These are phyloP conservation scores for Yamadazyma spencermartinsiae DNA, from an alignment of 1,139 yeast species.

Conservation along the genomic window DNA sequence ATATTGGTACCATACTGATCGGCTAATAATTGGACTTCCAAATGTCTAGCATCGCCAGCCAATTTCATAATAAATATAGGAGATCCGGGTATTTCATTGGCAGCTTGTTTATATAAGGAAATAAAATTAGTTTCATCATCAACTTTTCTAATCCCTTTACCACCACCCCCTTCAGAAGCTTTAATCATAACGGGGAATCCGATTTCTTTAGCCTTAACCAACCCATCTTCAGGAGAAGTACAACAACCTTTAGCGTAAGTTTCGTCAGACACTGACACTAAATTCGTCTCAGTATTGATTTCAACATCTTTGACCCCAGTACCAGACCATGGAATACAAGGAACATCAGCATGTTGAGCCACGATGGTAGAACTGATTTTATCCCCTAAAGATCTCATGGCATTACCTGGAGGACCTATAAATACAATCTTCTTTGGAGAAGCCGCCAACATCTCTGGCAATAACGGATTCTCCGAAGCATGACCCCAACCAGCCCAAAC, in stretches of 20 bases:
- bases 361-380: slow-evolving; percentile 96
- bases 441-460: slow-evolving; percentile 91
- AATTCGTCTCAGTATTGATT: slow-evolving; percentile 64
- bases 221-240: slow-evolving; percentile 82
- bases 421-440: slow-evolving; percentile 86
- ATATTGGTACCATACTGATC: slow-evolving; percentile 96
- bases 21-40: slow-evolving; percentile 91
- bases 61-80: slow-evolving; percentile 93
- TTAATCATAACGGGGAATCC: slow-evolving; percentile 97
- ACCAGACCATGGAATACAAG: slow-evolving; percentile 99
- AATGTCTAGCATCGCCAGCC: slow-evolving; percentile 94
- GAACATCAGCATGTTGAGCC: slow-evolving; percentile 97
- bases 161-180: slow-evolving; percentile 99
- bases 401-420: slow-evolving; percentile 96
- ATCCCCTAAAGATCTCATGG: slow-evolving; percentile 99
- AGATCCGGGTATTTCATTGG: slow-evolving; percentile 93
- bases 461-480: slow-evolving; percentile 93
- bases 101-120: slow-evolving; percentile 79
- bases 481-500: slow-evolving; percentile 99
- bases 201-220: slow-evolving; percentile 74
- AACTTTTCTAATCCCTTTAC: slow-evolving; percentile 95
- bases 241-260: slow-evolving; percentile 89
- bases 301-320: slow-evolving; percentile 86
- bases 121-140: slow-evolving; percentile 73
- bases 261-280: slow-evolving; percentile 85